These are phyloP conservation scores for Wickerhamiella siamensis DNA, from an alignment of 805 yeast species.

Conservation along the genomic window DNA sequence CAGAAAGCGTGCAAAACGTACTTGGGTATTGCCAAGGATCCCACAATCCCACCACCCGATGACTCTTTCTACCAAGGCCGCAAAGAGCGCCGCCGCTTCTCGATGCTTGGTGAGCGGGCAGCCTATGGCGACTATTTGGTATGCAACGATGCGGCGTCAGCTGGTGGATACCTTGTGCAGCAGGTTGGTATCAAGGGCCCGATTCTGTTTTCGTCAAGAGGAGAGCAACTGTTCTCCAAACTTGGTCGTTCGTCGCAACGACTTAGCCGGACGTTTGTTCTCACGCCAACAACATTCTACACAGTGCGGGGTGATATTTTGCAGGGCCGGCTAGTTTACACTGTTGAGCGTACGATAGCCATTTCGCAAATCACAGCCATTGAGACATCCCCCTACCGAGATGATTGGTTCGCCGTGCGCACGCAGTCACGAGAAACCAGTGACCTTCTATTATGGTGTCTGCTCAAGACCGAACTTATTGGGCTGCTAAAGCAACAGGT, in stretches of 20 bases:
- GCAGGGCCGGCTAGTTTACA: conserved; percentile 44
- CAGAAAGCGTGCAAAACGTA: conserved; percentile 71
- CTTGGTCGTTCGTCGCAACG: conserved; percentile 87
- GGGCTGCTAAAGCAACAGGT: conserved; percentile 34
- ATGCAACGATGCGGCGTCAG: conserved; percentile 62
- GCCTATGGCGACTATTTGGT: conserved; percentile 90
- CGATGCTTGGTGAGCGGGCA: conserved; percentile 74
- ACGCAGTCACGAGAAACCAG: conserved; percentile 40
- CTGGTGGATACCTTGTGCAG: conserved; percentile 59
- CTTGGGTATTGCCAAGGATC: conserved; percentile 76
- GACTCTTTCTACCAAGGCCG: conserved; percentile 37
- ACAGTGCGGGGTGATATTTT: conserved; percentile 61
- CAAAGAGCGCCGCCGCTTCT: conserved; percentile 82
- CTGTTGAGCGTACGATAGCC: conserved; percentile 50
- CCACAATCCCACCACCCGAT: conserved; percentile 30
- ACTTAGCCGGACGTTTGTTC: conserved; percentile 53
- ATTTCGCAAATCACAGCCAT: conserved; percentile 45
- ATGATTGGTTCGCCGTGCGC: conserved; percentile 79
- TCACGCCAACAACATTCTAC: conserved; percentile 49
- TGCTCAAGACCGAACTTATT: conserved; percentile 78
- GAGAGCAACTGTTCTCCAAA: conserved; percentile 69
- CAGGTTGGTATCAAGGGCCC: conserved; percentile 55
- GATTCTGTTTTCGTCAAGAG: conserved; percentile 65
- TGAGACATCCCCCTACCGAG: conserved; percentile 62
- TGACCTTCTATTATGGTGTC: conserved; percentile 66